Percentiles rank a stretch among this genome's conserved stretches.
Evolutionary conservation across 2,329 filamentous ascomycete species (phyloP).

Genomic region (Colletotrichum abscissum): DNA sequence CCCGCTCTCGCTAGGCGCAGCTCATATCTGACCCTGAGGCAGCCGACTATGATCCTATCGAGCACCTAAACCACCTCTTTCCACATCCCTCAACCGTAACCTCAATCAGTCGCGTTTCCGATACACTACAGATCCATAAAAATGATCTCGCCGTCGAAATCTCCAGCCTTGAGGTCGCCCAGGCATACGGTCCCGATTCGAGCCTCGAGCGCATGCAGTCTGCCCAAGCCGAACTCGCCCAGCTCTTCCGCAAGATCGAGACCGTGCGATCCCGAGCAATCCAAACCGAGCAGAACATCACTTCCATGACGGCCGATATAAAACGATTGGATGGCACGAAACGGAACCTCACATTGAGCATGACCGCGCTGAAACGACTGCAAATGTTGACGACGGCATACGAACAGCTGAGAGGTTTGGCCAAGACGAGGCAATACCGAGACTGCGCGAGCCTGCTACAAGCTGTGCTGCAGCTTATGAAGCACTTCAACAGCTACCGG

Average conservation of each 20-base stretch:
- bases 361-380: conserved; percentile 96
- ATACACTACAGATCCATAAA: conserved; percentile 79
- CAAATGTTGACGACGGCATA: conserved; percentile 99
- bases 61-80: conserved; percentile 94
- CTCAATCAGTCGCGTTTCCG: conserved; percentile 80
- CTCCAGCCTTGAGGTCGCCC: conserved; percentile 76
- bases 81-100: conserved; percentile 87
- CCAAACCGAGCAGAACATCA: conserved; percentile 94
- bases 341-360: conserved; percentile 93
- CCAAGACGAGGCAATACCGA: conserved; percentile 88
- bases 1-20: conserved; percentile 23
- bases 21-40: conserved; percentile 38
- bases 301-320: conserved; percentile 98
- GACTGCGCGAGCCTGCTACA: conserved; percentile 95
- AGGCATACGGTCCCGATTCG: conserved; percentile 87
- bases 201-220: conserved; percentile 92
- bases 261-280: conserved; percentile 89
- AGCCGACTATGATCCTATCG: conserved; percentile 90
- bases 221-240: conserved; percentile 88
- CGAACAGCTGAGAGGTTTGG: conserved; percentile 88
- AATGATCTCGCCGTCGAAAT: conserved; percentile 87
- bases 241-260: conserved; percentile 95
- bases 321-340: conserved; percentile 97
- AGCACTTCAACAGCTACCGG: conserved; percentile 96
- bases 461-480: conserved; percentile 97